Percentiles rank a stretch among this genome's conserved stretches.
Evolutionary conservation across 768 basidiomycete species (phyloP).

Genomic region (Leccinum pellstonianum): DNA sequence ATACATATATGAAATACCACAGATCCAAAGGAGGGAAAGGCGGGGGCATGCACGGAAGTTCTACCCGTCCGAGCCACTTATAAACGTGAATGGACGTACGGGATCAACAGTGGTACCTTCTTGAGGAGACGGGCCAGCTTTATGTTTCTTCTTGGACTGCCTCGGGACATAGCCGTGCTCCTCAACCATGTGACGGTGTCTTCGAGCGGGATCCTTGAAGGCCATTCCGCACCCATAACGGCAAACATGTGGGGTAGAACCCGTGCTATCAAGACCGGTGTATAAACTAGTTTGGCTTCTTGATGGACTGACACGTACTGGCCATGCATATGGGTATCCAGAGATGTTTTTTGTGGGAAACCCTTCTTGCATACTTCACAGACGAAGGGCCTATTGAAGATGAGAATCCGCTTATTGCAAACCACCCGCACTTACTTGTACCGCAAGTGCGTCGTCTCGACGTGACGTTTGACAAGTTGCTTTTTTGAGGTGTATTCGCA

Average conservation of each 20-base stretch:
- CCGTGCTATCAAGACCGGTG: constrained; percentile 43
- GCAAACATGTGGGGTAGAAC: constrained; percentile 53
- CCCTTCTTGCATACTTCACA: constrained; percentile 53
- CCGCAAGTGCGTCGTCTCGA: constrained; percentile 60
- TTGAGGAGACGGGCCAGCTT: constrained; percentile 32
- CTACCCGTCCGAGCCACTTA: constrained; percentile 30
- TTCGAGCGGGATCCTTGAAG: constrained; percentile 66
- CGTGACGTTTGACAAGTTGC: constrained; percentile 68
- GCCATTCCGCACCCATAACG: constrained; percentile 47
- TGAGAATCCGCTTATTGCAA: constrained; percentile 16
- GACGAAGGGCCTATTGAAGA: constrained; percentile 43
- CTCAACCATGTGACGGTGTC: constrained; percentile 57
- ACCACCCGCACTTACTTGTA: constrained; percentile 46
- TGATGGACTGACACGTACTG: constrained; percentile 37
- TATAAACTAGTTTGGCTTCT: constrained; percentile 11
- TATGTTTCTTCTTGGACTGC: constrained; percentile 44
- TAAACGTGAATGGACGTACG: constrained; percentile 34
- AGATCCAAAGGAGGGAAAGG: constrained; percentile 7
- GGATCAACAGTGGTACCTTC: constrained; percentile 26
- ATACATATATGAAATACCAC: constrained; percentile 26
- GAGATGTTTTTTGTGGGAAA: constrained; percentile 59
- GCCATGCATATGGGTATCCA: constrained; percentile 56
- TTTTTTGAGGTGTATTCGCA: constrained; percentile 53
- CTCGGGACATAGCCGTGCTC: constrained; percentile 51
- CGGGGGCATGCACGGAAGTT: constrained; percentile 3